Conservation (phyloP, 2,329 filamentous ascomycete genomes). For the Colletotrichum euphorbiae region DNA sequence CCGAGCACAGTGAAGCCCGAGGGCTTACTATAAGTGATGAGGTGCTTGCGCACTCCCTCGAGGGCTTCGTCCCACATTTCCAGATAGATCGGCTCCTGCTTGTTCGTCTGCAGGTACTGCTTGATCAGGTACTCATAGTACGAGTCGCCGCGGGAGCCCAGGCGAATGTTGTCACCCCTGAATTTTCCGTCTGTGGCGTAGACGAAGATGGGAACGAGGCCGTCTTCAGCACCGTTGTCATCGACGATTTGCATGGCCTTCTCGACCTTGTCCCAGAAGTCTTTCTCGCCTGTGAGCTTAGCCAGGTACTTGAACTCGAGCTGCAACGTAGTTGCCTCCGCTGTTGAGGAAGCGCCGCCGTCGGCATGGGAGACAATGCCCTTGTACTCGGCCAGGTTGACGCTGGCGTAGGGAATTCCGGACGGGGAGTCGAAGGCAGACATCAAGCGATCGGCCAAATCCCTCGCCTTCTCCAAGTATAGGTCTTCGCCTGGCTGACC, state of each 20-base stretch:
- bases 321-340: constrained; percentile 91
- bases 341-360: constrained; percentile 89
- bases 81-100: constrained; percentile 85
- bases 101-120: constrained; percentile 94
- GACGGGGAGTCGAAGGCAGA: constrained; percentile 89
- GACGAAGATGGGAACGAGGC: constrained; percentile 92
- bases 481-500: constrained; percentile 85
- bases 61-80: constrained; percentile 95
- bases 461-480: constrained; percentile 95
- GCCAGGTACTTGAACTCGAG: constrained; percentile 97
- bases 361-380: constrained; percentile 87
- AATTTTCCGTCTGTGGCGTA: constrained; percentile 84
- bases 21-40: constrained; percentile 87
- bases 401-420: constrained; percentile 89
- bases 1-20: constrained; percentile 89
- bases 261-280: constrained; percentile 93
- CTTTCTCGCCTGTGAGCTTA: constrained; percentile 90
- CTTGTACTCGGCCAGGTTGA: constrained; percentile 82
- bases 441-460: constrained; percentile 87
- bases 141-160: constrained; percentile 94
- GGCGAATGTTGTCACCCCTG: constrained; percentile 84
- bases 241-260: constrained; percentile 93
- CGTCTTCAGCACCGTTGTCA: constrained; percentile 80
- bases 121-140: constrained; percentile 99
- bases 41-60: constrained; percentile 86